Base-by-base conservation (phyloP, 2,329 filamentous ascomycete genomes). In the Chaetomium strumarium region DNA sequence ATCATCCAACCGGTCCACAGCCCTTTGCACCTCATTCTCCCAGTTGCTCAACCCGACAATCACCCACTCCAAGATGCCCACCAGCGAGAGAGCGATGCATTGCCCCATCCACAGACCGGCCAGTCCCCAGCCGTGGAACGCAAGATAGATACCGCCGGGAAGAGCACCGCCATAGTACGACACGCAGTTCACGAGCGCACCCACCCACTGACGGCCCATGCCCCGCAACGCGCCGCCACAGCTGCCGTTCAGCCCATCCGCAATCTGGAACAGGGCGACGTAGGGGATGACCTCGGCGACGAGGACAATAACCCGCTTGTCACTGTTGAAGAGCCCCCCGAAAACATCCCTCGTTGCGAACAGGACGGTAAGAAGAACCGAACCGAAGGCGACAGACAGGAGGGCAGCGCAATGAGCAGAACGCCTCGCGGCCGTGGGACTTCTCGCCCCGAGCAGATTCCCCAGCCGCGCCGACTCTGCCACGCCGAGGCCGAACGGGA, bases 231-330 rank as follows among this genome's bases (percentile, higher is more conserved):
- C 82, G 1, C 90, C 90, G 1, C 90, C 90, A 64, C 90, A 95
- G 55, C 83, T 87, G 1, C 90, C 89, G 62, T 93, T 93, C 33
- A 95, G 71, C 0, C 90, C 90, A 65, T 95, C 90, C 0, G 90
- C 89, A 55, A 95, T 91, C 71, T 95, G 90, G 69, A 95, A 95
- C 2, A 95, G 73, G 0, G 90, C 90, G 1, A 95, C 90, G 62
- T 84, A 92, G 0, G 90, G 90, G 75, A 95, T 84, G 24, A 95
- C 86, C 14, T 84, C 72, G 0, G 85, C 81, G 0, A 90, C 91
- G 0, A 95, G 78, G 9, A 66, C 72, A 40, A 95, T 76, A 0
- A 95, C 90, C 0, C 76, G 70, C 17, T 79, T 69, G 60, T 95
- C 88, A 57, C 90, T 79, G 62, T 91, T 95, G 73, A 95, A 95